Conservation (phyloP, 805 yeast species). For the Limtongia smithiae region DNA sequence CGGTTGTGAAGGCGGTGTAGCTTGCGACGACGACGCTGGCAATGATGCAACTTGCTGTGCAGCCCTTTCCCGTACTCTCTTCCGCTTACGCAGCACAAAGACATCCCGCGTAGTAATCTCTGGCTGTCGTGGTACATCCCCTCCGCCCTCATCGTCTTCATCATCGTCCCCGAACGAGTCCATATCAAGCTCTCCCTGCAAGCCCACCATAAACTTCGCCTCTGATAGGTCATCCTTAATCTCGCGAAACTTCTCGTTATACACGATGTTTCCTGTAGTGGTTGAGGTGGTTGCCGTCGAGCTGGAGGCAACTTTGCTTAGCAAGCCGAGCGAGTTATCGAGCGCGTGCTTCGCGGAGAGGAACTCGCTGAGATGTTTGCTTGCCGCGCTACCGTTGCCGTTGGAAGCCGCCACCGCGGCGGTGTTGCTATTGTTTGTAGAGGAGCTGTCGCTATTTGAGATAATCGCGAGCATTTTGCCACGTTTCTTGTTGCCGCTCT, state of each 20-base stretch:
- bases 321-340: slow-evolving; percentile 16
- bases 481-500: slow-evolving; percentile 2
- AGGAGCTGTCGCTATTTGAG: not conserved
- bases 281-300: slow-evolving; percentile 13
- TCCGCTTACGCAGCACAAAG: slow-evolving; percentile 10
- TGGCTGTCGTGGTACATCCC: not conserved
- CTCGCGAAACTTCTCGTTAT: slow-evolving; percentile 1
- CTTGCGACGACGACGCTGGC: not conserved
- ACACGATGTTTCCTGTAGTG: not conserved
- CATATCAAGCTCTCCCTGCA: slow-evolving; percentile 22
- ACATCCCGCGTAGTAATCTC: slow-evolving; percentile 17
- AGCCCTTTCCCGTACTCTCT: slow-evolving; percentile 3
- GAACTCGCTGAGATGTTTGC: slow-evolving; percentile 4
- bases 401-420: not conserved
- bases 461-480: not conserved
- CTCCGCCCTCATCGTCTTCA: slow-evolving; percentile 13
- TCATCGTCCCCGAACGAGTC: slow-evolving; percentile 20
- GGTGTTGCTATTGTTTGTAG: not conserved
- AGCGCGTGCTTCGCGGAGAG: not conserved
- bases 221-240: slow-evolving; percentile 25
- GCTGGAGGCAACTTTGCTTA: slow-evolving; percentile 18
- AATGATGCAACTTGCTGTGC: not conserved
- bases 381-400: slow-evolving; percentile 2
- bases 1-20: not conserved
- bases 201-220: slow-evolving; percentile 24